Evolutionary conservation across 2,329 filamentous ascomycete species (phyloP).

Genomic region (Talaromyces rugulosus): DNA sequence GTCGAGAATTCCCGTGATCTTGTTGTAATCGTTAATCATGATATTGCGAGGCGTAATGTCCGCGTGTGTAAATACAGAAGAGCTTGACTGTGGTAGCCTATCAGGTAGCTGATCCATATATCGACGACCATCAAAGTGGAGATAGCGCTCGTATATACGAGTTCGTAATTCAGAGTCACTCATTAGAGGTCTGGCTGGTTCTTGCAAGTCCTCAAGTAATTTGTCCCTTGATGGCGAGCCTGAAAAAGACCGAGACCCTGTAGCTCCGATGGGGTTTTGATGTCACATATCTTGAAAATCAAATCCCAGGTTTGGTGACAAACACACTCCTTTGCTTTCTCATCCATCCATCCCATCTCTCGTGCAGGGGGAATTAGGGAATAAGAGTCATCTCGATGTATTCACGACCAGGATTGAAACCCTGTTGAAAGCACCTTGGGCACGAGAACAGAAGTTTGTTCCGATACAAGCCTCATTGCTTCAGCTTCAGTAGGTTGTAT

Average conservation of each 20-base stretch:
- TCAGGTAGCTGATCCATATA: slow-evolving; percentile 18
- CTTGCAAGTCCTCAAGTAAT: slow-evolving; percentile 17
- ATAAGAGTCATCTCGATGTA: slow-evolving; percentile 7
- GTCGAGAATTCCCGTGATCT: slow-evolving; percentile 13
- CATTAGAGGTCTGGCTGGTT: slow-evolving; percentile 17
- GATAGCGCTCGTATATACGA: slow-evolving; percentile 23
- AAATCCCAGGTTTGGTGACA: not conserved
- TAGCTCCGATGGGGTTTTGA: slow-evolving; percentile 16
- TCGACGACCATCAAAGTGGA: slow-evolving; percentile 18
- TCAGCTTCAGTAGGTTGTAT: slow-evolving; percentile 14
- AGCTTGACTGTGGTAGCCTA: slow-evolving; percentile 21
- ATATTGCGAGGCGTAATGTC: slow-evolving; percentile 16
- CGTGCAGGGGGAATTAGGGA: not conserved
- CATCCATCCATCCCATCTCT: not conserved
- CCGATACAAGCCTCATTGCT: slow-evolving; percentile 20
- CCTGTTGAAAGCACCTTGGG: slow-evolving; percentile 15
- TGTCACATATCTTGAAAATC: slow-evolving; percentile 14
- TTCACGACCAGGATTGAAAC: not conserved
- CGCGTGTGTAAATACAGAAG: slow-evolving; percentile 15
- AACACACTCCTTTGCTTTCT: not conserved
- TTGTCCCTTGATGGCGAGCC: slow-evolving; percentile 18
- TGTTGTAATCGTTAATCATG: slow-evolving; percentile 14
- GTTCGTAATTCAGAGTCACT: slow-evolving; percentile 19
- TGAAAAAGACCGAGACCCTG: slow-evolving; percentile 15
- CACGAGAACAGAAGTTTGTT: slow-evolving; percentile 17